Evolutionary conservation across 192 early-diverging fungal species (phyloP).

Genomic region (Backusella tarrabulga): DNA sequence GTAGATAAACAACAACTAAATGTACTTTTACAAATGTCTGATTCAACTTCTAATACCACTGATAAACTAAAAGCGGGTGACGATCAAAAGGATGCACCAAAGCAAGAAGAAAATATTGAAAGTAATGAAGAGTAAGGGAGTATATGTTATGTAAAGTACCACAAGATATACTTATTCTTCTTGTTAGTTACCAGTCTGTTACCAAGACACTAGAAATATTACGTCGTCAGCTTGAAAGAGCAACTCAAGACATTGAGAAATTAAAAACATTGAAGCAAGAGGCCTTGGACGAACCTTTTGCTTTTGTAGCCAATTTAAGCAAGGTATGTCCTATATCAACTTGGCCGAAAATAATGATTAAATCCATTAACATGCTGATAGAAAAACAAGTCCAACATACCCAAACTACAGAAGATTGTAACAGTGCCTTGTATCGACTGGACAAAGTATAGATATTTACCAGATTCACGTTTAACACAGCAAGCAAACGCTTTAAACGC

Average conservation of each 20-base stretch:
- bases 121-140: constrained; percentile 2
- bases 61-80: neutral
- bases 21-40: constrained; percentile 2
- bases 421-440: constrained; percentile 36
- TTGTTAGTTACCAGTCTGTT: constrained; percentile 31
- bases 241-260: constrained; percentile 38
- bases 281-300: constrained; percentile 42
- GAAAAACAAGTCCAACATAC: constrained; percentile 10
- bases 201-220: constrained; percentile 25
- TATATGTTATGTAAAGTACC: neutral
- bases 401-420: constrained; percentile 31
- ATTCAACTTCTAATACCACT: neutral
- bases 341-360: neutral
- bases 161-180: neutral
- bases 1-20: neutral
- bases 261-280: constrained; percentile 42
- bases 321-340: neutral
- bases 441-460: constrained; percentile 27
- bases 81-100: neutral
- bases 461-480: constrained; percentile 27
- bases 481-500: constrained; percentile 18
- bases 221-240: constrained; percentile 40
- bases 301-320: constrained; percentile 31
- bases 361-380: neutral
- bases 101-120: constrained; percentile 1